A percentile compares a stretch with the other conserved stretches of the same genome.
These are phyloP conservation scores for Boletus speciosus DNA, from an alignment of 768 basidiomycete species.

Conservation along the genomic window DNA sequence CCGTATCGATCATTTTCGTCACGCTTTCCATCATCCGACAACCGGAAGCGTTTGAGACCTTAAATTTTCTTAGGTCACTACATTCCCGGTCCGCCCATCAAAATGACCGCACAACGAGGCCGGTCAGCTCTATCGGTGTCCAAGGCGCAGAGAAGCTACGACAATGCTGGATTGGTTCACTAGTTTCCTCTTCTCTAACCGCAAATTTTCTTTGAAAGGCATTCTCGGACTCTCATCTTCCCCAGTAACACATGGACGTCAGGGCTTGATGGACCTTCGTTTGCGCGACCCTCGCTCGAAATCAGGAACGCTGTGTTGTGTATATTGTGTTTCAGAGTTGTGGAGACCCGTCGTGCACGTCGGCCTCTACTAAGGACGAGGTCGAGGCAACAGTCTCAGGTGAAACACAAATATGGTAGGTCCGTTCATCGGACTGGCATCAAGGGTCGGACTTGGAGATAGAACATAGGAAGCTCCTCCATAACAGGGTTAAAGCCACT, in stretches of 20 bases:
- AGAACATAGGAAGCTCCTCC: background rate
- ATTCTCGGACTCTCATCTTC: background rate
- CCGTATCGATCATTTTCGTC: background rate
- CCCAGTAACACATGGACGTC: background rate
- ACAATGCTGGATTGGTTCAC: background rate
- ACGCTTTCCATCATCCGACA: background rate
- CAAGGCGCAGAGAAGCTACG: background rate
- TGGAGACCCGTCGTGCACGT: background rate
- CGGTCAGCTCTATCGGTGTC: background rate
- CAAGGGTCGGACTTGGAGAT: conserved; percentile 4
- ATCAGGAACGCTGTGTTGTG: background rate
- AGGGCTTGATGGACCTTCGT: background rate
- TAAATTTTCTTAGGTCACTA: background rate
- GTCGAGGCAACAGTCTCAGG: background rate
- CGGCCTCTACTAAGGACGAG: background rate
- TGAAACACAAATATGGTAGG: background rate
- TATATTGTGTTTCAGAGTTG: conserved; percentile 7
- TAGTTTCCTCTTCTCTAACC: background rate
- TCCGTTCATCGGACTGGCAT: conserved; percentile 9
- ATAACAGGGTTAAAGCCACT: conserved; percentile 11
- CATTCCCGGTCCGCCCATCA: too few species aligned
- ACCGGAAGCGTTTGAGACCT: background rate
- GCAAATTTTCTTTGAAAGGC: background rate
- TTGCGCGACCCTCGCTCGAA: conserved; percentile 1
- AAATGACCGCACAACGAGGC: background rate